Percentiles rank a stretch among this genome's conserved stretches.
Conservation (phyloP, 495 filamentous ascomycete species). For the Penicillium subrubescens region DNA sequence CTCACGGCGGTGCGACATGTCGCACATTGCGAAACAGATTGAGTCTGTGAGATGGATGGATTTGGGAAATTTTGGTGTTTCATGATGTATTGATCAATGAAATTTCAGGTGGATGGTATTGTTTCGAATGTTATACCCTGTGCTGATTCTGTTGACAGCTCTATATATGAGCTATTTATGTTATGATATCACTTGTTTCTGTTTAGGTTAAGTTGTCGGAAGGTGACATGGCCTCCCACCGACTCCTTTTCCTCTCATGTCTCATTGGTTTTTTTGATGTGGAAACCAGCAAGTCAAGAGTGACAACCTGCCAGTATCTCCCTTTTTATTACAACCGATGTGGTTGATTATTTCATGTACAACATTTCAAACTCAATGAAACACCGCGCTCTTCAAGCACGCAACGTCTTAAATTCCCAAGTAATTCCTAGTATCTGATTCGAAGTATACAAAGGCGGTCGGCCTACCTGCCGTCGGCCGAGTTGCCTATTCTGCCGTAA, state of each 20-base stretch:
- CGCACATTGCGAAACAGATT: constrained; percentile 1
- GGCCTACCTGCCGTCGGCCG: constrained; percentile 32
- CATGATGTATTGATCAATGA: not conserved
- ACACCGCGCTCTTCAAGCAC: not conserved
- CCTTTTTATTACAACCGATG: not conserved
- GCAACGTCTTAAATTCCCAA: not conserved
- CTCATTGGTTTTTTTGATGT: not conserved
- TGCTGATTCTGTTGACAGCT: not conserved
- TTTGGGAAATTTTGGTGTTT: not conserved
- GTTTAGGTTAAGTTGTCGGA: not conserved
- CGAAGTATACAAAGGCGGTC: constrained; percentile 24
- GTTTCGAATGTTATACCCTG: not conserved
- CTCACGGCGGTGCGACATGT: not conserved
- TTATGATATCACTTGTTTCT: not conserved
- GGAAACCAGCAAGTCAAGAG: not conserved
- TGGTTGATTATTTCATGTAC: not conserved
- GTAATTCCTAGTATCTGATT: not conserved
- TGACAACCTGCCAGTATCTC: not conserved
- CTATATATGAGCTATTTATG: not conserved
- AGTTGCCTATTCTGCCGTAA: constrained; percentile 25
- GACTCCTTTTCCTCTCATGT: not conserved
- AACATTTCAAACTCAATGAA: too few species aligned
- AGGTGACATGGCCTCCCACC: not conserved
- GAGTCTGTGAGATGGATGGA: not conserved
- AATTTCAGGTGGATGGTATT: not conserved